A percentile compares a stretch with the other conserved stretches of the same genome.
phyloP scores from a whole-genome alignment of 2,329 filamentous ascomycete genomes.

The Cryphonectria naterciae region DNA sequence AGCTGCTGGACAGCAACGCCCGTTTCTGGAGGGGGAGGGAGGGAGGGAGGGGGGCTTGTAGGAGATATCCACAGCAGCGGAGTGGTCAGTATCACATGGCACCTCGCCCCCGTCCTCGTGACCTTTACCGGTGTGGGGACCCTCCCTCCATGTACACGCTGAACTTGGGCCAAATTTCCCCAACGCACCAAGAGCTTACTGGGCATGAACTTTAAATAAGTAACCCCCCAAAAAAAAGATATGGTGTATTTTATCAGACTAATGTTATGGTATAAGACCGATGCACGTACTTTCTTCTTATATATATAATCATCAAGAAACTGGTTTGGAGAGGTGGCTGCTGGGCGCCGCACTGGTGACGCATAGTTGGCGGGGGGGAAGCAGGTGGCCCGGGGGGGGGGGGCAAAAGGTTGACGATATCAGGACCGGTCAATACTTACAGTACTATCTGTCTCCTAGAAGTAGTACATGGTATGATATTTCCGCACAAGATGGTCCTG shows the following conservation, averaged over 20 bases:
- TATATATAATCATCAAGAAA: no score
- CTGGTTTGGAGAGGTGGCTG: not conserved
- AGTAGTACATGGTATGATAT: no score
- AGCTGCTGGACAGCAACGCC: not conserved
- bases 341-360: not conserved
- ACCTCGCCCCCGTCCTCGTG: conserved; percentile 13
- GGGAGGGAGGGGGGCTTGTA: not conserved
- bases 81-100: conserved; percentile 4
- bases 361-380: not conserved
- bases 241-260: not conserved
- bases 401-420: not conserved
- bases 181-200: not conserved
- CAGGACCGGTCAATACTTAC: not conserved
- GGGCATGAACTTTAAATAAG: not conserved
- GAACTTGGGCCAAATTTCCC: not conserved
- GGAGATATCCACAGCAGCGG: not conserved
- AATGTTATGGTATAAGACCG: not conserved
- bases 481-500: not conserved
- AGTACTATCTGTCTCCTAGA: not conserved
- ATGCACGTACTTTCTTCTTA: not conserved
- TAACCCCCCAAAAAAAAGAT: not conserved
- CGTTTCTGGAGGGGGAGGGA: not conserved
- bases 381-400: no score
- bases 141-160: not conserved
- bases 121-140: conserved; percentile 14